A percentile compares a stretch with the other conserved stretches of the same genome.
Evolutionary conservation across 2,329 filamentous ascomycete species (phyloP).

Genomic region (Pyrenophora seminiperda): DNA sequence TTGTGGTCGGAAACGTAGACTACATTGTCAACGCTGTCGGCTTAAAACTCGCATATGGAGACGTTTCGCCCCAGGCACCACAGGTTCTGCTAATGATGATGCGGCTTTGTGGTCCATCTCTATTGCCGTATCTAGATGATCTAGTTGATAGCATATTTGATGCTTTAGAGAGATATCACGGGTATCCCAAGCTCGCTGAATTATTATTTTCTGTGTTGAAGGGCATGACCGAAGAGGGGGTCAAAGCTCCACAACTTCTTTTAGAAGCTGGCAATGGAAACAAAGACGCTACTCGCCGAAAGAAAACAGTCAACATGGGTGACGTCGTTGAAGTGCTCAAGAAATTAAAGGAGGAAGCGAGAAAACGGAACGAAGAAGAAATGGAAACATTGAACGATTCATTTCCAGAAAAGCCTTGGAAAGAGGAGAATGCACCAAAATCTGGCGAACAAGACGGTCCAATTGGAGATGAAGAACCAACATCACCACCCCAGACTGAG

Average conservation of each 20-base stretch:
- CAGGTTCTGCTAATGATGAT: constrained; percentile 96
- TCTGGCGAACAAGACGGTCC: constrained; percentile 41
- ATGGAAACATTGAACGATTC: constrained; percentile 19
- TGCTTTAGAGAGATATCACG: constrained; percentile 92
- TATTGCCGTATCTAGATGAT: constrained; percentile 91
- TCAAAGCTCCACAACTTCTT: constrained; percentile 60
- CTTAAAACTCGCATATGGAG: constrained; percentile 85
- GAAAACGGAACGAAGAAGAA: constrained; percentile 32
- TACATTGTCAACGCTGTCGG: constrained; percentile 95
- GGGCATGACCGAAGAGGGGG: constrained; percentile 82
- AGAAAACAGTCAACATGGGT: constrained; percentile 19
- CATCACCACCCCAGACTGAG: constrained; percentile 28
- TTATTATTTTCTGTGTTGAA: constrained; percentile 81
- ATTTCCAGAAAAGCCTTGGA: constrained; percentile 45
- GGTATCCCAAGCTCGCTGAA: constrained; percentile 85
- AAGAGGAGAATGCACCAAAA: constrained; percentile 34
- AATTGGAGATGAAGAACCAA: constrained; percentile 39
- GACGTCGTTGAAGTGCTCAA: constrained; percentile 38
- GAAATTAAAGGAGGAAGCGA: constrained; percentile 41
- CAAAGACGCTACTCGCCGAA: not conserved
- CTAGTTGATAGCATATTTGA: constrained; percentile 89
- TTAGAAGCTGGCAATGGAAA: constrained; percentile 29
- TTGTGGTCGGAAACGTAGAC: constrained; percentile 90
- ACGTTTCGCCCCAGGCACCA: constrained; percentile 88
- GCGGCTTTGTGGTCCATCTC: constrained; percentile 75